Conservation (phyloP, 208 protist genomes). For the Crithidia fasciculata region DNA sequence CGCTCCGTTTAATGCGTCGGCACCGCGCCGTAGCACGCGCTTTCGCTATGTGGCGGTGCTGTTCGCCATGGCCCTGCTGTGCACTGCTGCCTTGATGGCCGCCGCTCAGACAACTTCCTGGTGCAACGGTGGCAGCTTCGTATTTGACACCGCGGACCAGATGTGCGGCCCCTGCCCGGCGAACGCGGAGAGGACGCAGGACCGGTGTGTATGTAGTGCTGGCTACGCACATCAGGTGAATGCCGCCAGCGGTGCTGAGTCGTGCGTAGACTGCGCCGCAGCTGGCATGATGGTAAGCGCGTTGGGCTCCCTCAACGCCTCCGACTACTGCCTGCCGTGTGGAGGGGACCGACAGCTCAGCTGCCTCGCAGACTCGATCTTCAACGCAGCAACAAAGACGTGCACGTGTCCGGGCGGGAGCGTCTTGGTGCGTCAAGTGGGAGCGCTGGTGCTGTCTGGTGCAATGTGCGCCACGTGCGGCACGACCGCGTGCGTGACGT, state of each 20-base stretch:
- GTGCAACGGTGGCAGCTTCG: slow-evolving; percentile 16
- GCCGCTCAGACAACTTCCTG: not conserved
- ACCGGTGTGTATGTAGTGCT: slow-evolving; percentile 30
- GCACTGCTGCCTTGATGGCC: not conserved
- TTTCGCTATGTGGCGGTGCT: too few species aligned
- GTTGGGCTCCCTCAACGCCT: slow-evolving; percentile 27
- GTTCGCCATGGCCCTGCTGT: not conserved
- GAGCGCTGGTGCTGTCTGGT: slow-evolving; percentile 32
- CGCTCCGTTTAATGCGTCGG: too few species aligned
- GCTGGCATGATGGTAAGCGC: slow-evolving; percentile 42
- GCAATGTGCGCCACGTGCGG: slow-evolving; percentile 57
- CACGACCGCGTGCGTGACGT: slow-evolving; percentile 32
- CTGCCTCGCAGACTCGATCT: slow-evolving; percentile 39
- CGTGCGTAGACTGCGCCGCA: slow-evolving; percentile 46
- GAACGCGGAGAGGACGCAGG: slow-evolving; percentile 22
- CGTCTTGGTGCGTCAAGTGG: slow-evolving; percentile 45
- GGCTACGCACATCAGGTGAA: slow-evolving; percentile 36
- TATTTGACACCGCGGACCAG: slow-evolving; percentile 19
- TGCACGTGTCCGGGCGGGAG: slow-evolving; percentile 48
- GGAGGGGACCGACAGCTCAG: slow-evolving; percentile 41
- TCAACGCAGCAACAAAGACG: slow-evolving; percentile 20
- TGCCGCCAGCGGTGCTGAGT: slow-evolving; percentile 2
- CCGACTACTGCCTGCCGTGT: slow-evolving; percentile 49
- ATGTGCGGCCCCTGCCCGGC: slow-evolving; percentile 21
- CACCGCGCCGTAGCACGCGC: too few species aligned